Conservation (phyloP, 2,329 filamentous ascomycete genomes). For the Colletotrichum lini region DNA sequence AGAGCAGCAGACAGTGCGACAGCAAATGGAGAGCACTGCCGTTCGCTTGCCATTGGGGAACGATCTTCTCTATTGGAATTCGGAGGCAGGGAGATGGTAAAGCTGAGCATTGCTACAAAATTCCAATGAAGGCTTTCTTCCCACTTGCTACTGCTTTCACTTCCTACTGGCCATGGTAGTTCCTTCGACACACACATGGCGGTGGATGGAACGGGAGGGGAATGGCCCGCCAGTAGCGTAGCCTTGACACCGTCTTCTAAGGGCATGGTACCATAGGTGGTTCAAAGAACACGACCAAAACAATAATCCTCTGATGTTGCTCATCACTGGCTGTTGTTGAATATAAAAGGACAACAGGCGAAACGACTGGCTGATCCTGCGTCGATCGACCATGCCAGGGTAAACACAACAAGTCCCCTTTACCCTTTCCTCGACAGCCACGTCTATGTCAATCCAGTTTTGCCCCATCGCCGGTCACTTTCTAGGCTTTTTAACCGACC, state of each 20-base stretch:
- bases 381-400: neutral
- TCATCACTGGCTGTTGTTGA: neutral
- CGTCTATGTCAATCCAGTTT: too few relatives aligned
- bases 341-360: too few relatives aligned
- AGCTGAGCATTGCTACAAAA: neutral
- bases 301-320: neutral
- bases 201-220: neutral
- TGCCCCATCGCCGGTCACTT: neutral
- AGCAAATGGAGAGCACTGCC: neutral
- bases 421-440: neutral
- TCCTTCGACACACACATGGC: conserved; percentile 3
- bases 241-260: neutral
- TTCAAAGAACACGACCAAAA: neutral
- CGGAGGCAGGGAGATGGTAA: too few relatives aligned
- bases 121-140: neutral
- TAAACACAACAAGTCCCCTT: neutral
- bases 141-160: neutral
- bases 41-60: neutral
- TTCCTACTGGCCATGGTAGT: neutral
- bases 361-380: too few relatives aligned
- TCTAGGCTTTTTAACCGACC: neutral
- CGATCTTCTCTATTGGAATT: too few relatives aligned
- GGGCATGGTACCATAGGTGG: neutral
- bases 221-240: neutral
- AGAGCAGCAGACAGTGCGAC: neutral